Conservation (phyloP, 495 filamentous ascomycete species). For the Chaetomium tenue region DNA sequence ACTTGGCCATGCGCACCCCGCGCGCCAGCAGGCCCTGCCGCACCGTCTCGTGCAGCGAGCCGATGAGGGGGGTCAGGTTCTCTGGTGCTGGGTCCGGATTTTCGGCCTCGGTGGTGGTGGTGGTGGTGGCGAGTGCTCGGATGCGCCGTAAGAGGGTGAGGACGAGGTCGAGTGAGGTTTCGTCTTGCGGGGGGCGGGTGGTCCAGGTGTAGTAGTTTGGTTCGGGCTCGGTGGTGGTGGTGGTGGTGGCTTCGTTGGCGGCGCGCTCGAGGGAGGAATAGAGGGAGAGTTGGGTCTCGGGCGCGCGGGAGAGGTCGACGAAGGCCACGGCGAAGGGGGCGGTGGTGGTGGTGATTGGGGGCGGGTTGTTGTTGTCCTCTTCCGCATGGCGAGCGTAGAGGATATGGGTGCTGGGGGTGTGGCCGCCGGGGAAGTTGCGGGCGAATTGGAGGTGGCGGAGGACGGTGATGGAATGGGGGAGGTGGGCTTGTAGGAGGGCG, state of each 20-base stretch:
- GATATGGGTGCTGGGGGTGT: slow-evolving; percentile 35
- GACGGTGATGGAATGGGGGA: slow-evolving; percentile 57
- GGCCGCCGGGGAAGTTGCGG: slow-evolving; percentile 28
- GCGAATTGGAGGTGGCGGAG: slow-evolving; percentile 60
- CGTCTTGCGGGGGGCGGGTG: background rate
- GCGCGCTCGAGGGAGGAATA: slow-evolving; percentile 55
- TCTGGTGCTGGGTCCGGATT: too few relatives aligned
- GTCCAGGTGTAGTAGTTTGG: too few relatives aligned
- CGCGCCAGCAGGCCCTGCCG: slow-evolving; percentile 26
- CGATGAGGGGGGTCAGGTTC: slow-evolving; percentile 28
- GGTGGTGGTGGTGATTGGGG: background rate
- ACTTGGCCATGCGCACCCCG: slow-evolving; percentile 30
- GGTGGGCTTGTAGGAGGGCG: slow-evolving; percentile 46
- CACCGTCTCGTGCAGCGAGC: slow-evolving; percentile 37
- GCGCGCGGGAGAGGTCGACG: slow-evolving; percentile 55
- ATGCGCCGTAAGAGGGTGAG: background rate
- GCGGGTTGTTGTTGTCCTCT: background rate
- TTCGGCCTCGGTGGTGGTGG: background rate
- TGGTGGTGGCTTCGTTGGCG: background rate
- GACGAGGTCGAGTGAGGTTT: background rate
- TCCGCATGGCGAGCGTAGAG: slow-evolving; percentile 42
- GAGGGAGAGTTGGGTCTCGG: slow-evolving; percentile 61
- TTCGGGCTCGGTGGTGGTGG: too few relatives aligned
- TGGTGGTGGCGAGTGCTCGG: too few relatives aligned
- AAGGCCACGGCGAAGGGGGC: slow-evolving; percentile 51